Evolutionary conservation across 495 filamentous ascomycete genomes (phyloP), one percentile per base, ranked within the genome.

Genomic region (Pseudevernia furfuracea): DNA sequence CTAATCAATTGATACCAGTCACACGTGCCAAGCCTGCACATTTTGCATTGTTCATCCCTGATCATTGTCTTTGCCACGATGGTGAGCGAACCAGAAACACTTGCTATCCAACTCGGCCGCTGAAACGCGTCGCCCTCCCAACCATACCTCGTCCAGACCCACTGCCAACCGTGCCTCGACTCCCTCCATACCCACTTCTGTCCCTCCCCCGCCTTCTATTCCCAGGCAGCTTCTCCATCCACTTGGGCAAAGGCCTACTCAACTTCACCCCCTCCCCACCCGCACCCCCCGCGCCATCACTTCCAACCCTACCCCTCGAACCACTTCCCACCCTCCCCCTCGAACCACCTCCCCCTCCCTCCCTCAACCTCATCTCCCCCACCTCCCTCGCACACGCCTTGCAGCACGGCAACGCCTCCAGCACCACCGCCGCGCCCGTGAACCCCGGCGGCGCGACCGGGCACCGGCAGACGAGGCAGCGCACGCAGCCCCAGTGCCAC

Each of bases 401-500:
- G 8, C 34, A 36, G 4, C 4, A 4, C 34, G 34, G 34, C 34
- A 36, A 4, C 34, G 4, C 34, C 4, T 36, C 34, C 34, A 36
- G 34, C 34, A 8, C 8, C 4, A 36, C 34, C 4, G 34, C 34
- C 4, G 4, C 4, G 8, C 8, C 34, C 34, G 4, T 8, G 34
- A 4, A 36, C 34, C 4, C 4, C 34, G 37, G 37, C 37, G 37
- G 37, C 37, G 10, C 37, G 37, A 39, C 6, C 37, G 37, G 37
- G 6, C 37, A 10, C 19, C 67, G 49, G 39, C 67, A 68, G 1
- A 66, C 17, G 43, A 68, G 21, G 44, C 67, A 68, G 10, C 63
- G 48, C 11, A 66, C 52, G 59, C 63, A 68, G 7, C 67, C 67
- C 67, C 67, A 68, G 65, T 68, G 67, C 67, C 67, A 68, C 67